These are phyloP conservation scores for Orbilia javanica DNA, from an alignment of 2,329 filamentous ascomycete species.

Conservation along the genomic window DNA sequence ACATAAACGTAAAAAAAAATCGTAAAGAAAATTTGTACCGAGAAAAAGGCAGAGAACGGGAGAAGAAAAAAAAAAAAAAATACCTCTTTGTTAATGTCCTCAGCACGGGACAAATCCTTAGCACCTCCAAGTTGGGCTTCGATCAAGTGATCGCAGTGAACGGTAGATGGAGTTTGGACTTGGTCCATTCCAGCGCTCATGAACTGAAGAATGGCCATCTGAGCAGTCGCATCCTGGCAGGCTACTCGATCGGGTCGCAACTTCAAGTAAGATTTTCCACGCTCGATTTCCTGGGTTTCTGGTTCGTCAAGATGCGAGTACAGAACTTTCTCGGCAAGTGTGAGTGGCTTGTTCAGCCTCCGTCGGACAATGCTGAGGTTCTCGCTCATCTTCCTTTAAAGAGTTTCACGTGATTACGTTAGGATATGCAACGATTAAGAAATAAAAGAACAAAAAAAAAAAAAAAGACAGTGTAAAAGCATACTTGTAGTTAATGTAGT, in stretches of 20 bases:
- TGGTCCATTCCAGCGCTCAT: slow-evolving; percentile 98
- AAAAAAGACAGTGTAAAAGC: neutral
- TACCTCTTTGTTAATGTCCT: slow-evolving; percentile 92
- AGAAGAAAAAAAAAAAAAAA: neutral
- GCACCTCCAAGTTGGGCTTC: slow-evolving; percentile 93
- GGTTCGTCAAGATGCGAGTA: slow-evolving; percentile 99
- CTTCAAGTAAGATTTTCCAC: slow-evolving; percentile 94
- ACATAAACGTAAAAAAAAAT: neutral
- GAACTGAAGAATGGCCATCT: slow-evolving; percentile 99
- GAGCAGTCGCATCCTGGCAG: slow-evolving; percentile 98
- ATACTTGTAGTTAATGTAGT: slow-evolving; percentile 95
- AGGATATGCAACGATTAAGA: slow-evolving; percentile 16
- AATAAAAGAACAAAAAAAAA: neutral
- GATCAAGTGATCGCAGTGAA: slow-evolving; percentile 99
- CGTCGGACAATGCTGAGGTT: slow-evolving; percentile 90
- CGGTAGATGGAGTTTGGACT: slow-evolving; percentile 92
- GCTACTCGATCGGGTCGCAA: slow-evolving; percentile 96
- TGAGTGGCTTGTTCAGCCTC: slow-evolving; percentile 91
- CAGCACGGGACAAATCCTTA: slow-evolving; percentile 91
- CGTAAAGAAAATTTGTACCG: neutral
- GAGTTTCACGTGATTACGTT: slow-evolving; percentile 54
- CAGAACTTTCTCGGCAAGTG: slow-evolving; percentile 97
- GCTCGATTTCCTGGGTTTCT: slow-evolving; percentile 94
- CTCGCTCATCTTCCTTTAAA: slow-evolving; percentile 91
- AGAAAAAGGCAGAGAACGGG: neutral